Conservation (phyloP, 1,139 yeast species). For the Nadsonia starkeyi-henricii region DNA sequence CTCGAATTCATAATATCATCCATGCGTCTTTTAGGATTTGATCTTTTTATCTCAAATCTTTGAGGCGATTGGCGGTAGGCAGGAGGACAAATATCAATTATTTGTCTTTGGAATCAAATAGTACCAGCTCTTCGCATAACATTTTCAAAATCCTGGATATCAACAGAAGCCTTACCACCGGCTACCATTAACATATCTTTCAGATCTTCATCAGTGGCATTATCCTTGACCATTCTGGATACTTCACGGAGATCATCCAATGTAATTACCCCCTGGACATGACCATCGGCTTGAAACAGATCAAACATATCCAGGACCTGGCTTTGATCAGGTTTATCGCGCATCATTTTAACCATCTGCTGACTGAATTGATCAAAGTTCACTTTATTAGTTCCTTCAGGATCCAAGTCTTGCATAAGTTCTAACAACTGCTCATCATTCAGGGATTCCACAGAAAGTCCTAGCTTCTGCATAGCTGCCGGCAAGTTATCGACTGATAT, state of each 20-base stretch:
- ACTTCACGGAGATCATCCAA: slow-evolving; percentile 16
- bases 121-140: slow-evolving; percentile 11
- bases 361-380: background rate
- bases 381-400: background rate
- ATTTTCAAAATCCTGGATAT: slow-evolving; percentile 12
- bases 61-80: no score
- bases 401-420: background rate
- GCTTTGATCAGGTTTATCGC: background rate
- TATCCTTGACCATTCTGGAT: slow-evolving; percentile 18
- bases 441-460: background rate
- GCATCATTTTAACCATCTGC: background rate
- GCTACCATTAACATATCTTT: slow-evolving; percentile 20
- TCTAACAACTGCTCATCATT: background rate
- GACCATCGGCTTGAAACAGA: background rate
- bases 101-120: background rate
- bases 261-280: slow-evolving; percentile 10
- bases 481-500: background rate
- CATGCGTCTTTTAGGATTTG: no score
- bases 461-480: background rate
- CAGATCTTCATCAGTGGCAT: slow-evolving; percentile 19
- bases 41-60: no score
- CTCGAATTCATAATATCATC: no score
- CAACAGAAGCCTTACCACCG: slow-evolving; percentile 11
- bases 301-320: background rate
- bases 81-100: no score